Base-by-base conservation (phyloP, 2,329 filamentous ascomycete genomes). In the Venturia pyrina region DNA sequence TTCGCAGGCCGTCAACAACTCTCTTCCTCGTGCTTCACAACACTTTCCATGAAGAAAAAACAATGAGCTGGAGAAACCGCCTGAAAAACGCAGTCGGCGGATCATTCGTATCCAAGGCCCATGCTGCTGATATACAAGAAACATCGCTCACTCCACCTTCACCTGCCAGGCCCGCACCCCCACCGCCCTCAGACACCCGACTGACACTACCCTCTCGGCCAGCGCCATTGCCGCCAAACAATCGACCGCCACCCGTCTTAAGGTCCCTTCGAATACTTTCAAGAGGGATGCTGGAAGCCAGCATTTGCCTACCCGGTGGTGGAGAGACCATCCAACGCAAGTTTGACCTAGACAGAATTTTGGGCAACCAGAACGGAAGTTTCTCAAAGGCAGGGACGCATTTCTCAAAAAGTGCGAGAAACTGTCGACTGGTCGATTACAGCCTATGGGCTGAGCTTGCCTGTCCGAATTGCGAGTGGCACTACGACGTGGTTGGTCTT, bases 401-500 rank as follows among this genome's bases (percentile, higher is more conserved):
- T 19, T 59, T 59, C 15, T 37, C 53, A 21, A 32, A 59, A 19
- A 59, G 53, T 15, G 53, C 53, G 7, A 59, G 19, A 37, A 59
- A 37, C 32, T 28, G 37, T 57, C 53, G 53, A 37, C 37, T 59
- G 32, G 53, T 59, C 53, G 53, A 59, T n/a, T 59, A 59, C 15
- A 59, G 53, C 28, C 19, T 59, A n/a, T 59, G 53, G 53, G 53
- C 53, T 8, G 53, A 59, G 53, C 53, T 59, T 19, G 53, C 53
- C 28, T 37, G 32, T 24, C 37, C 37, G 19, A 32, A 59, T 19
- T 32, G 53, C 19, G 32, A 32, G 13, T 59, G 53, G 53, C 53
- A 59, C 8, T 59, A 59, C 37, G 53, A 59, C n/a, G 53, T 37
- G 6, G 53, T 59, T 19, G 53, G 53, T 6, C 53, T 59, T 59